Percentiles rank a stretch among this genome's conserved stretches.
Conservation (phyloP, 495 filamentous ascomycete species). For the Neurospora sp. region DNA sequence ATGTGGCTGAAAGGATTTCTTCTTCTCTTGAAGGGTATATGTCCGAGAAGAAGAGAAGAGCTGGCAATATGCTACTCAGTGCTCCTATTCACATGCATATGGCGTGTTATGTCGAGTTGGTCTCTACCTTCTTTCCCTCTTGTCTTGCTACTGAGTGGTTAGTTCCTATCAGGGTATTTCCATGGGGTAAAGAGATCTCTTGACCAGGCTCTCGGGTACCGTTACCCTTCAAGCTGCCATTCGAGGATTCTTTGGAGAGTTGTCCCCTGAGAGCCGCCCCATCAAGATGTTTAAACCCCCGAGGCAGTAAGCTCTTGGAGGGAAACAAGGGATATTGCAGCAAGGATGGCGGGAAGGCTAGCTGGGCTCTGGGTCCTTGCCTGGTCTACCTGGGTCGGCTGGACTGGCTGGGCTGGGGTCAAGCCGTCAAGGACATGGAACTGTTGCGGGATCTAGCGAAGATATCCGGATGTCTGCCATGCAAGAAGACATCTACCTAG, state of each 20-base stretch:
- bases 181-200: slow-evolving; percentile 5
- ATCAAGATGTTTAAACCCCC: background rate
- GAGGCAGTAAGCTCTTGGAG: slow-evolving; percentile 9
- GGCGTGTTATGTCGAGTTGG: background rate
- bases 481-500: background rate
- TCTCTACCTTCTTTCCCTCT: background rate
- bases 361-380: background rate
- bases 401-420: background rate
- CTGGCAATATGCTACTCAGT: background rate
- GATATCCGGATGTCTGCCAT: background rate
- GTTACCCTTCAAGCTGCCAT: slow-evolving; percentile 5
- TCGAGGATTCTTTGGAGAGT: background rate
- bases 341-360: slow-evolving; percentile 16
- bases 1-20: background rate
- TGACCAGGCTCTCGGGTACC: slow-evolving; percentile 11
- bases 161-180: background rate
- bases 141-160: background rate
- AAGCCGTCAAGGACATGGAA: background rate
- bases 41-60: background rate
- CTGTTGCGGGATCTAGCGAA: background rate
- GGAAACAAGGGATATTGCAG: slow-evolving; percentile 9
- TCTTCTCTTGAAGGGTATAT: background rate
- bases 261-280: background rate
- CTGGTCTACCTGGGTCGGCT: slow-evolving; percentile 2
- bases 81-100: background rate